Evolutionary conservation across 257 asterid species (phyloP), one percentile per base, ranked within the genome.

Genomic region (Marsdenia floribunda): DNA sequence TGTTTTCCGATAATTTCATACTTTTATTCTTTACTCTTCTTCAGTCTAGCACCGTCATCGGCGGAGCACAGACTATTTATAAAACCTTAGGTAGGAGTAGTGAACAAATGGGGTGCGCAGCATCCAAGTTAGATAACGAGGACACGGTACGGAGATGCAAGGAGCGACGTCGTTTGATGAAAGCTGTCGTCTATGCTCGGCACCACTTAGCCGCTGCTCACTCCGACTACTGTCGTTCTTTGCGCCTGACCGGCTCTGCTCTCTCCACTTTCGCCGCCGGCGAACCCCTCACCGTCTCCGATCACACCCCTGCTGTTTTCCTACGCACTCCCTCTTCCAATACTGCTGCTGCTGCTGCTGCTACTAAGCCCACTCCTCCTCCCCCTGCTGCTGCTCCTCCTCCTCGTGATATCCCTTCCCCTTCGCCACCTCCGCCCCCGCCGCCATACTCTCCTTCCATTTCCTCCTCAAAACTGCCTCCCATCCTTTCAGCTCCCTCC

Each of bases 151-250:
- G 96, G 66, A 96, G 98, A 60, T 95, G 99, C 85, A 95, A 95
- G 90, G 98, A 92, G 54, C 97, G 99, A n/a, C 96, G 98, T 82
- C 93, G 94, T 81, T 88, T 92, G 35, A 95, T 95, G 89, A 95
- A 92, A 72, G 96, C 88, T 14, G 93, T 94, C 0, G 97, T 94
- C 72, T 80, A 68, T 80, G 89, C 99, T 76, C 96, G 99, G 72
- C 97, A 95, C 86, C 96, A 95, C 79, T 88, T 95, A 72, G 94
- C 98, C 70, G 90, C 98, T 52, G 99, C 99, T 3, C 99, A 95
- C 84, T 83, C 92, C 74, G 99, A 95, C 76, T 94, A 94, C 91
- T 87, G 97, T 88, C 96, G 96, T 73, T 89, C 96, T 67, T 91
- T 95, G 46, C 91, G 91, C 5, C 24, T 83, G 71, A 92, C 98